phyloP scores from a whole-genome alignment of 2,329 filamentous ascomycete genomes.

The Curvularia lunata region DNA sequence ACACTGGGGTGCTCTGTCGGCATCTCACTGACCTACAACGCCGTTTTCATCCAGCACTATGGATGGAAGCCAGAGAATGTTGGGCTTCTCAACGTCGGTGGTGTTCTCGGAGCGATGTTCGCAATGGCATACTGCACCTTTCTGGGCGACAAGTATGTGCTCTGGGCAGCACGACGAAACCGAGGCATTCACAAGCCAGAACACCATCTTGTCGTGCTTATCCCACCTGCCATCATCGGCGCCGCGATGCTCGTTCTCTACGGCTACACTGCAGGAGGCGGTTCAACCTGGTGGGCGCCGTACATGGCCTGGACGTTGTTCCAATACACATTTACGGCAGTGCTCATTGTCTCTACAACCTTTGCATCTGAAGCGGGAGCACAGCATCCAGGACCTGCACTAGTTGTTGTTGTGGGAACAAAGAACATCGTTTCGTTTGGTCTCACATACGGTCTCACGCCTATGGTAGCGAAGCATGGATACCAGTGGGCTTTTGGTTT shows the following conservation, averaged over 20 bases:
- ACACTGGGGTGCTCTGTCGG: constrained; percentile 1
- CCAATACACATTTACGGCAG: constrained; percentile 1
- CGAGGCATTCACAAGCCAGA: constrained; percentile 9
- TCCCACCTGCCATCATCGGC: constrained; percentile 1
- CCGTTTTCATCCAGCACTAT: constrained; percentile 3
- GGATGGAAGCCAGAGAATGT: background rate
- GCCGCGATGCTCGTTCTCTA: constrained; percentile 7
- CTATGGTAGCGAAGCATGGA: constrained; percentile 5
- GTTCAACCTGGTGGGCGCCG: constrained; percentile 1
- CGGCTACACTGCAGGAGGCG: constrained; percentile 3
- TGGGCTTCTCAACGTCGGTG: background rate
- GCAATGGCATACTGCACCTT: background rate
- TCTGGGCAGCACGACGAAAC: background rate
- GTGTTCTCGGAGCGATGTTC: background rate
- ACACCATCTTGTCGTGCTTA: constrained; percentile 2
- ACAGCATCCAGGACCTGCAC: constrained; percentile 5
- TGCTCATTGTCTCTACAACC: constrained; percentile 3
- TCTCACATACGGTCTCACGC: constrained; percentile 1
- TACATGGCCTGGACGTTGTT: constrained; percentile 9
- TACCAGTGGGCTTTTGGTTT: constrained; percentile 8
- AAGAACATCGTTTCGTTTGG: constrained; percentile 10
- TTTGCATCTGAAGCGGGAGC: constrained; percentile 8
- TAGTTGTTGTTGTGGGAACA: constrained; percentile 5
- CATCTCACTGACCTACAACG: constrained; percentile 9
- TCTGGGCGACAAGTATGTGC: background rate